Evolutionary conservation across 306 rosid species (phyloP).

Genomic region (Hylodesmum podocarpum): DNA sequence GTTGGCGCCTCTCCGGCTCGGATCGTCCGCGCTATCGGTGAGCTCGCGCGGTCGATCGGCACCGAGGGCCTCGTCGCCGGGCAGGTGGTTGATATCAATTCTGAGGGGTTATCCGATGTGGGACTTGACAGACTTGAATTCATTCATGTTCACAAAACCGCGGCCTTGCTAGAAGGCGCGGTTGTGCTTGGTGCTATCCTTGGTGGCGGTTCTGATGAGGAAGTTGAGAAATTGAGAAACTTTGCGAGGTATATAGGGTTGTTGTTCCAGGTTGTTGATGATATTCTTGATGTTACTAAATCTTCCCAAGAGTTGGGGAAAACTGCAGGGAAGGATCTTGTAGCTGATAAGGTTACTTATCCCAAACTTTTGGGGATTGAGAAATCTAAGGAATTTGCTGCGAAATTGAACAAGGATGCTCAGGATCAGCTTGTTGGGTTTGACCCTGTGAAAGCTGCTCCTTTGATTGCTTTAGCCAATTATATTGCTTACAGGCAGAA

Average conservation of each 20-base stretch:
- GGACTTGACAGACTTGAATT: conserved; percentile 66
- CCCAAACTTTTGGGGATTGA: conserved; percentile 79
- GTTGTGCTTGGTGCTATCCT: conserved; percentile 73
- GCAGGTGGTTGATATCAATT: conserved; percentile 64
- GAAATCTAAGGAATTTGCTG: conserved; percentile 69
- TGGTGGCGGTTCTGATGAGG: conserved; percentile 67
- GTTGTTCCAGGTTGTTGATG: conserved; percentile 88
- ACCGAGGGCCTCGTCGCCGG: conserved; percentile 77
- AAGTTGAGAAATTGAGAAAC: conserved; percentile 62
- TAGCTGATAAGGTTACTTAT: conserved; percentile 82
- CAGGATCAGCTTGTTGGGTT: conserved; percentile 59
- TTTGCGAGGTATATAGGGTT: conserved; percentile 68
- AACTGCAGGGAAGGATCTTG: conserved; percentile 83
- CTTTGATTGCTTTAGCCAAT: conserved; percentile 69
- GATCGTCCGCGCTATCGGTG: conserved; percentile 54
- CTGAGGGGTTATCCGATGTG: conserved; percentile 60
- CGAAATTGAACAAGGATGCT: conserved; percentile 65
- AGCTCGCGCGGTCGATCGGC: conserved; percentile 67
- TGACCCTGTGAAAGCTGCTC: conserved; percentile 63
- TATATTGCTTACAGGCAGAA: conserved; percentile 77
- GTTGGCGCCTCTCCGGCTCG: conserved; percentile 43
- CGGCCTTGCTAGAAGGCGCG: conserved; percentile 59
- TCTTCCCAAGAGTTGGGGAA: conserved; percentile 82
- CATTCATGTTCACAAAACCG: conserved; percentile 77
- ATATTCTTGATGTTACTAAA: conserved; percentile 77